Percentiles rank a stretch among this genome's conserved stretches.
Evolutionary conservation across 202 grass and related monocot genomes (phyloP).

Genomic region (Musa balbisiana): DNA sequence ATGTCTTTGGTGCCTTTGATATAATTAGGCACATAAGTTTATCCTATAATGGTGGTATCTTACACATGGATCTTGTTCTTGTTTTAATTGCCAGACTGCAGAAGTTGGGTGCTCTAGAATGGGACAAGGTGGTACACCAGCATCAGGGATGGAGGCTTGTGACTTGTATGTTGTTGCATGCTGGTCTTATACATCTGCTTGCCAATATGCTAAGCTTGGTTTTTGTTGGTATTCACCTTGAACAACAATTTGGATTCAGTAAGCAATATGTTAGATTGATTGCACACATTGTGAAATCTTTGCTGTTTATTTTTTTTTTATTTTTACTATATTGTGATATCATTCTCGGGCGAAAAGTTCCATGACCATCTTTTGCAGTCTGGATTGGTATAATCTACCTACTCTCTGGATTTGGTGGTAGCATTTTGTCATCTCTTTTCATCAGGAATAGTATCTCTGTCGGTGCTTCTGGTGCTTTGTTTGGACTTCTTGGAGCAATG

Average conservation of each 20-base stretch:
- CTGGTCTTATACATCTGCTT: constrained; percentile 64
- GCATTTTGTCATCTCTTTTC: constrained; percentile 66
- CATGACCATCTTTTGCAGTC: constrained; percentile 29
- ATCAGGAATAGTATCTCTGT: constrained; percentile 61
- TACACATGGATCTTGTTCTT: not conserved
- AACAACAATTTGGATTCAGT: constrained; percentile 92
- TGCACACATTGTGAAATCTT: not conserved
- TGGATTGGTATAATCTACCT: constrained; percentile 54
- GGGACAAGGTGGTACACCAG: constrained; percentile 54
- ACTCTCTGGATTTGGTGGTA: constrained; percentile 65
- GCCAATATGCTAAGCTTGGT: constrained; percentile 82
- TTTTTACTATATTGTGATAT: not conserved
- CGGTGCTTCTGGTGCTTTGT: constrained; percentile 74
- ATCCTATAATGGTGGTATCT: no score
- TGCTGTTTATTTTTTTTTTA: not conserved
- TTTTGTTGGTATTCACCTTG: constrained; percentile 76
- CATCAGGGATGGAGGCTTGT: constrained; percentile 75
- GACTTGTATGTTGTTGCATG: constrained; percentile 81
- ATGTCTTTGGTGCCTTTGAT: no score
- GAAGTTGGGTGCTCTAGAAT: constrained; percentile 74
- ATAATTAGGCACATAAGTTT: no score
- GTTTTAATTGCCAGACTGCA: constrained; percentile 37
- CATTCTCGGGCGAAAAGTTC: constrained; percentile 5
- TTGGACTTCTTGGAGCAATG: constrained; percentile 83
- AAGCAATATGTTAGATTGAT: not conserved